These are phyloP conservation scores for Fagopyrum esculentum DNA, from an alignment of 148 eudicot species.

Conservation along the genomic window DNA sequence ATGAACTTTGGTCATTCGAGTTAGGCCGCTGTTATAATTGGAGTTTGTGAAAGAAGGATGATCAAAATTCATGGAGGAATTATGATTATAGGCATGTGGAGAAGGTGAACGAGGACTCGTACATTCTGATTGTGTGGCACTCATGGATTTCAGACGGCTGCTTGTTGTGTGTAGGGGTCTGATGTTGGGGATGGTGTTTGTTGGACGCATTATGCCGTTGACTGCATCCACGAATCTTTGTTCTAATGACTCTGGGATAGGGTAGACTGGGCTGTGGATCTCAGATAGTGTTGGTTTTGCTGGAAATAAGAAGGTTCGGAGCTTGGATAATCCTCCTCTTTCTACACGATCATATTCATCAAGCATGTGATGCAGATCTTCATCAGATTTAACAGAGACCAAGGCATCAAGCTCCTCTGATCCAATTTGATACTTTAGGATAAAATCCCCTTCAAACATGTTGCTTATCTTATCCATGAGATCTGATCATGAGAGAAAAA, in stretches of 20 bases:
- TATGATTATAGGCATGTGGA: constrained; percentile 16
- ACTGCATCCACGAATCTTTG: constrained; percentile 54
- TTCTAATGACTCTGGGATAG: constrained; percentile 25
- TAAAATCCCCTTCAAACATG: constrained; percentile 42
- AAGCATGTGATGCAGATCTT: constrained; percentile 60
- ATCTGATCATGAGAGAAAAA: constrained; percentile 31
- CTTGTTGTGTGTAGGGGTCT: not conserved
- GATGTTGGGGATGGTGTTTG: constrained; percentile 1
- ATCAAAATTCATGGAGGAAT: constrained; percentile 11
- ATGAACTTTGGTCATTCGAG: constrained; percentile 33
- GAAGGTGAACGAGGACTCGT: constrained; percentile 47
- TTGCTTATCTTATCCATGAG: constrained; percentile 56
- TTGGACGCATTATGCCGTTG: constrained; percentile 37
- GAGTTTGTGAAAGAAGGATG: constrained; percentile 12
- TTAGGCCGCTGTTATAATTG: constrained; percentile 9
- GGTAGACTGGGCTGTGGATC: constrained; percentile 6
- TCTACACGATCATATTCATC: constrained; percentile 54
- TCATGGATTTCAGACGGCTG: constrained; percentile 21
- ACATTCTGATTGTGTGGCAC: constrained; percentile 39
- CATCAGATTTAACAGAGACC: constrained; percentile 66
- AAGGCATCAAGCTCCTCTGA: constrained; percentile 65
- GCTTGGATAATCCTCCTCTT: constrained; percentile 27
- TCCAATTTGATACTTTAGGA: constrained; percentile 57
- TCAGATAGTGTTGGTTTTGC: constrained; percentile 28
- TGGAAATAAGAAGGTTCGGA: constrained; percentile 67